Evolutionary conservation across 257 asterid species (phyloP).

Genomic region (Penstemon barbatus): DNA sequence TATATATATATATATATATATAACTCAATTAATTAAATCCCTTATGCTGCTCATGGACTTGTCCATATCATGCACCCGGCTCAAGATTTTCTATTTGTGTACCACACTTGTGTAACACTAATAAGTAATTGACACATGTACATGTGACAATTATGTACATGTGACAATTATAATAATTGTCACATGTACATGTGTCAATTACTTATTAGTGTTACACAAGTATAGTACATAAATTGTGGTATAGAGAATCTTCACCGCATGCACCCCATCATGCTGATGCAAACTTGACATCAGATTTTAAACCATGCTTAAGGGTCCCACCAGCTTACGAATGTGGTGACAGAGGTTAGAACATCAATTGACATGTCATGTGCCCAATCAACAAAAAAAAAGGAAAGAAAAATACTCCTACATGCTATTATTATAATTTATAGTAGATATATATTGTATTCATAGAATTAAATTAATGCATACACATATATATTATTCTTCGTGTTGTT

Average conservation of each 20-base stretch:
- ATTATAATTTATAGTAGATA: not conserved
- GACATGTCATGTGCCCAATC: conserved; percentile 36
- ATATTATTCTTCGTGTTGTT: not conserved
- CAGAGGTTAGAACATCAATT: conserved; percentile 28
- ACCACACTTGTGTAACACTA: too few relatives aligned
- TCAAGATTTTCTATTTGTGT: too few relatives aligned
- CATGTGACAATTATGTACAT: too few relatives aligned
- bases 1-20: too few relatives aligned
- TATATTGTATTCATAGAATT: not conserved
- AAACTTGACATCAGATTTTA: conserved; percentile 34
- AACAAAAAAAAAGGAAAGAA: conserved; percentile 12
- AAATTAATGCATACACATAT: conserved; percentile 27
- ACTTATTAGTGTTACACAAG: too few relatives aligned
- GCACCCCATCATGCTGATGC: conserved; percentile 42
- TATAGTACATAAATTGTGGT: too few relatives aligned
- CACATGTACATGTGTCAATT: too few relatives aligned
- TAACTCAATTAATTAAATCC: conserved; percentile 9
- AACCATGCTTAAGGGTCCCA: conserved; percentile 31
- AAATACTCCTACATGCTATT: not conserved
- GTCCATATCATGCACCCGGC: conserved; percentile 10
- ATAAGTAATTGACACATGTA: too few relatives aligned
- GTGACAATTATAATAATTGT: too few relatives aligned
- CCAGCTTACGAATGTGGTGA: conserved; percentile 21
- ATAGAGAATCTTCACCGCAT: too few relatives aligned
- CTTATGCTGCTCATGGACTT: conserved; percentile 23